A percentile compares a stretch with the other conserved stretches of the same genome.
Conservation (phyloP, 805 yeast genomes). For the Pichia manshurica region DNA sequence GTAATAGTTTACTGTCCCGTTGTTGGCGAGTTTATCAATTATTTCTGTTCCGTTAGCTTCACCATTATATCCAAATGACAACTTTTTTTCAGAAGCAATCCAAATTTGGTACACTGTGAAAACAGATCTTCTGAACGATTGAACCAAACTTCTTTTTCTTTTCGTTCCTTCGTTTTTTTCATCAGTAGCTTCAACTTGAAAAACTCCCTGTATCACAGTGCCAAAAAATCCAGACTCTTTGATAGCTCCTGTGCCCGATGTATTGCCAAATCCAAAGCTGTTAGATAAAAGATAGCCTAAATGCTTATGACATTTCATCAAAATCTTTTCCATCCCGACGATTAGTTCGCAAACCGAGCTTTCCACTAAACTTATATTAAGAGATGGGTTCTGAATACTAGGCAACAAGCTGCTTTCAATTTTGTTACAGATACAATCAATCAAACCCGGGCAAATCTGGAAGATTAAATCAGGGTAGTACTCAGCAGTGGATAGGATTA, state of each 20-base stretch:
- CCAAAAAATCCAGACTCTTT: constrained; percentile 54
- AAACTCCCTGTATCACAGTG: constrained; percentile 71
- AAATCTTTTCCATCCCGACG: constrained; percentile 60
- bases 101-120: constrained; percentile 56
- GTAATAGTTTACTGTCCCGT: constrained; percentile 38
- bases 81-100: constrained; percentile 54
- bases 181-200: constrained; percentile 62
- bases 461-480: constrained; percentile 26
- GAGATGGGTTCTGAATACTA: not conserved
- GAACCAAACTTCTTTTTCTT: constrained; percentile 50
- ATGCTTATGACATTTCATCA: constrained; percentile 54
- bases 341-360: constrained; percentile 41
- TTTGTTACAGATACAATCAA: constrained; percentile 26
- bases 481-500: constrained; percentile 20
- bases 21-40: constrained; percentile 1
- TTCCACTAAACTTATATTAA: constrained; percentile 22
- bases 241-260: constrained; percentile 18
- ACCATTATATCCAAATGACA: not conserved
- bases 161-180: constrained; percentile 44
- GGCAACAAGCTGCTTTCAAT: constrained; percentile 21
- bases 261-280: constrained; percentile 13
- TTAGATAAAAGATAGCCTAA: constrained; percentile 26
- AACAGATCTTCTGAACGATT: constrained; percentile 58
- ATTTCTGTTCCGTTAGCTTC: not conserved
- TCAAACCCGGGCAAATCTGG: constrained; percentile 19